These are phyloP conservation scores for Elsinoe arachidis DNA, from an alignment of 2,329 filamentous ascomycete species.

Conservation along the genomic window DNA sequence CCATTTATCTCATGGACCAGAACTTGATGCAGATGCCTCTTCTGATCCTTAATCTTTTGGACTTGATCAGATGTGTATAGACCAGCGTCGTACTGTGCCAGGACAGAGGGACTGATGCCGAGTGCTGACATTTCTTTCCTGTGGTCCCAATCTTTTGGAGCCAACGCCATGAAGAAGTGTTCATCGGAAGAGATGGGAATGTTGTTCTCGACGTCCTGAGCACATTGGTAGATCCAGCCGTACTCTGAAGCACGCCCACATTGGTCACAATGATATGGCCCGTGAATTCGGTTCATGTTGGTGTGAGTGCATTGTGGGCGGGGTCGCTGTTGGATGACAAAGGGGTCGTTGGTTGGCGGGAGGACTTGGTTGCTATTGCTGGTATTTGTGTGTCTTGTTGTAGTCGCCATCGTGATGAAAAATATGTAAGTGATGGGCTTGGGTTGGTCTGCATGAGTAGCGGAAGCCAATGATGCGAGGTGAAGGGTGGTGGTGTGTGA, in stretches of 20 bases:
- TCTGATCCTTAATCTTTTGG: conserved; percentile 35
- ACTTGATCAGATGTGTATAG: conserved; percentile 37
- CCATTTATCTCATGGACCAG: conserved; percentile 15
- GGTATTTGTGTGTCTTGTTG: neutral
- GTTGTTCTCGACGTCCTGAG: conserved; percentile 45
- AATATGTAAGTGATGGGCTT: neutral
- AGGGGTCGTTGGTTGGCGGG: neutral
- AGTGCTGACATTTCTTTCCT: conserved; percentile 17
- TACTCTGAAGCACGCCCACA: conserved; percentile 50
- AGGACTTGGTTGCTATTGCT: neutral
- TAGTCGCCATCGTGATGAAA: neutral
- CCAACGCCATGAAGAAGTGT: conserved; percentile 1
- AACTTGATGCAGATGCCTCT: conserved; percentile 26
- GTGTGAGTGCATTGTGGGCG: conserved; percentile 54
- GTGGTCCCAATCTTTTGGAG: conserved; percentile 3
- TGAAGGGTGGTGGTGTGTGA: neutral
- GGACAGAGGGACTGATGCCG: conserved; percentile 33
- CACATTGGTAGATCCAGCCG: conserved; percentile 68
- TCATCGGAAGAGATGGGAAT: neutral
- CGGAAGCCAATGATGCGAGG: neutral
- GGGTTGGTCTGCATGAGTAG: neutral
- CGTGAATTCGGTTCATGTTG: conserved; percentile 58
- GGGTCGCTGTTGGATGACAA: conserved; percentile 8
- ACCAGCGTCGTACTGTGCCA: conserved; percentile 34
- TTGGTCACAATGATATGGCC: conserved; percentile 45